Base-by-base conservation (phyloP, 2,329 filamentous ascomycete species). In the Penicillium sp. region DNA sequence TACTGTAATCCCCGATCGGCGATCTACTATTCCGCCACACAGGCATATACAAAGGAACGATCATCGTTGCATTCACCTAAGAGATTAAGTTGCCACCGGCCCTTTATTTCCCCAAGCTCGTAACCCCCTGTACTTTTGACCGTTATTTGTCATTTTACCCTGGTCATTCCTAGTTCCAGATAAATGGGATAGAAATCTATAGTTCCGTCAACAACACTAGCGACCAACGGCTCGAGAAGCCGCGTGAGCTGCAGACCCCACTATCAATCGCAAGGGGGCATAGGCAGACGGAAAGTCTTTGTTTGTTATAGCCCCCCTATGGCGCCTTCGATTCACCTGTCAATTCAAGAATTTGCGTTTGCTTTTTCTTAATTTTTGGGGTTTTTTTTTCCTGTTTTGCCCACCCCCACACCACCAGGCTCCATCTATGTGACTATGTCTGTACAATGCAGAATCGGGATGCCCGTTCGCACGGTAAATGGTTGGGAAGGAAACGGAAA, bases 211-310 rank as follows among this genome's bases (percentile, higher is more conserved):
- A 35, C 15, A 27, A 35, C 49, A 43, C 41, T 44, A 44, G 41
- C 27, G 8, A 29, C 23, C 31, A 43, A 51, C 49, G 49, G 41
- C 40, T 35, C 9, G 14, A 23, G 18, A 42, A 45, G 49, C 49
- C 49, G 41, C 49, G 40, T 20, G 27, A 51, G 40, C 40, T 31
- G 45, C 46, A 42, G n/a, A 35, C 33, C 46, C 50, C 33, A 22
- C 51, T 42, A 35, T 22, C 40, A 15, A 23, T 45, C 45, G 49
- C 22, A 53, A 54, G 47, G 51, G 51, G 54, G n/a, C n/a, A n/a
- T n/a, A n/a, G n/a, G n/a, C n/a, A n/a, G n/a, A n/a, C 29, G 29
- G 47, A 44, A 40, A 22, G 31, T 47, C 41, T 56, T 53, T 48
- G 54, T 53, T 56, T 56, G 50, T 52, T 15, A 25, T 42, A 35